Evolutionary conservation across 805 yeast species (phyloP), one percentile per base, ranked within the genome.

Genomic region (Candida vaughaniae): DNA sequence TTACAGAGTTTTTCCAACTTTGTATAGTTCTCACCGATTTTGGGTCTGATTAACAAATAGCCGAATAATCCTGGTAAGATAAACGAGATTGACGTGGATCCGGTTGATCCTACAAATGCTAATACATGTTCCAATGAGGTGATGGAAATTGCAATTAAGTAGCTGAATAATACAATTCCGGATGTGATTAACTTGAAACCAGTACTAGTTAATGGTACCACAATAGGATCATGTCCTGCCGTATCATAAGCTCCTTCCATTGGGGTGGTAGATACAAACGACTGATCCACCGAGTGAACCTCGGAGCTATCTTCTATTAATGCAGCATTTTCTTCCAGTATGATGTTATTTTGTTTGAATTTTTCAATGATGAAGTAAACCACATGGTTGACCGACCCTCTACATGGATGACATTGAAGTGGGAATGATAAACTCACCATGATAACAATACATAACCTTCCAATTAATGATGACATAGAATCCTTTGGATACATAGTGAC

Each of bases 361-460:
- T 16, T 14, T n/a, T 45, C 42, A 6, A 23, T 32, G 9, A 45
- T 35, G 17, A 42, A 45, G 22, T 40, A 40, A 10, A 42, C 29
- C 34, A 85, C 77, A 52, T 85, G 87, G 56, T 85, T 82, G 20
- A 78, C 61, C 3, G 90, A 80, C 12, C 85, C 76, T 43, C 95
- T 67, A 43, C 88, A 79, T 15, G 95, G 95, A 56, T 85, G 88
- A 51, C 87, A 83, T 71, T 85, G 79, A 40, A 85, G 68, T 11
- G 95, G 95, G 60, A 71, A 85, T 3, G 89, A 80, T 27, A 85
- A 64, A n/a, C 80, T 64, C 11, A 85, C 85, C 90, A 85, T 83
- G 14, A 80, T 56, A 1, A 81, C 85, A 23, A 85, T 66, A 29
- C 84, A 69, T 22, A 77, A 65, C 45, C 84, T 73, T 5, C 87